phyloP scores from a whole-genome alignment of 192 early-diverging fungal genomes.

The Entomortierella beljakovae region DNA sequence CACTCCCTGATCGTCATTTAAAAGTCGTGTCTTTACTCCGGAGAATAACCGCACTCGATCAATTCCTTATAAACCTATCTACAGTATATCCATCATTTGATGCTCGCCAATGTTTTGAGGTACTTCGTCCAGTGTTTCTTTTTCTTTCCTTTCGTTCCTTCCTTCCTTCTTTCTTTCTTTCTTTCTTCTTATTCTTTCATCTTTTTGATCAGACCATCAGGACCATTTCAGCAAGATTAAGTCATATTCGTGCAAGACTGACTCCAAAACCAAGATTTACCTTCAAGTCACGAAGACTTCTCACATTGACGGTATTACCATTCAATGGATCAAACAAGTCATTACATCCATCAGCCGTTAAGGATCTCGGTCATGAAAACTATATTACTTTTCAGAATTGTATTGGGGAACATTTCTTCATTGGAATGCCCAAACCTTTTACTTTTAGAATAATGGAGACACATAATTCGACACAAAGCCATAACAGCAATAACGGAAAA shows the following conservation, averaged over 20 bases:
- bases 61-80: too few relatives aligned
- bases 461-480: too few relatives aligned
- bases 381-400: slow-evolving; percentile 44
- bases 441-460: not conserved
- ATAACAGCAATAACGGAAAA: too few relatives aligned
- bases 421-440: not conserved
- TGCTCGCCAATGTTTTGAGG: too few relatives aligned
- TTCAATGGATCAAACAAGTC: not conserved
- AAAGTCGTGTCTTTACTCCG: too few relatives aligned
- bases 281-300: slow-evolving; percentile 64
- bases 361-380: not conserved
- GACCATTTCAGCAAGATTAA: slow-evolving; percentile 47
- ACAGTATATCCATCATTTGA: too few relatives aligned
- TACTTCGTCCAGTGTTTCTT: too few relatives aligned
- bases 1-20: too few relatives aligned
- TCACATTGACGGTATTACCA: not conserved
- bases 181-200: not conserved
- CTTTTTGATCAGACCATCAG: slow-evolving; percentile 56
- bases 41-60: too few relatives aligned
- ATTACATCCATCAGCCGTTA: not conserved
- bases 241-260: slow-evolving; percentile 39
- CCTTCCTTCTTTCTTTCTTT: not conserved
- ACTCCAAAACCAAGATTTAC: slow-evolving; percentile 73
- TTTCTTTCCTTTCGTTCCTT: too few relatives aligned
- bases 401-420: slow-evolving; percentile 19